These are phyloP conservation scores for Gossypium australe DNA, from an alignment of 345 rosid genomes.

Conservation along the genomic window DNA sequence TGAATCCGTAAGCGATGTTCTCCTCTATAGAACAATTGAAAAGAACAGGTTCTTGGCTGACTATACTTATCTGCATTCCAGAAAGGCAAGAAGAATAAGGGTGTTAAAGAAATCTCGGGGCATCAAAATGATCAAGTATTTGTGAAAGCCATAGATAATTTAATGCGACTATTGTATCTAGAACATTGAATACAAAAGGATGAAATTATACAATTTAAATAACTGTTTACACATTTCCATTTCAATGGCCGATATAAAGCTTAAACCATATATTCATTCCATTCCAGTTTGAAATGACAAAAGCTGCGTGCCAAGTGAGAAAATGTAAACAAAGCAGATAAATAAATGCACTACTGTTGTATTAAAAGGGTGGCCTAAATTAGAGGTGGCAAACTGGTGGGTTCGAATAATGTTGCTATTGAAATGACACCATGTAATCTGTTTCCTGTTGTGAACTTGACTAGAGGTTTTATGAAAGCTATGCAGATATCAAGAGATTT, in stretches of 20 bases:
- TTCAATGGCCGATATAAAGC: not conserved
- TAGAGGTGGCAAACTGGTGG: too few species aligned
- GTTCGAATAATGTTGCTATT: not conserved
- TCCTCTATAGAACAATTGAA: slow-evolving; percentile 44
- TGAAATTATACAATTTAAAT: not conserved
- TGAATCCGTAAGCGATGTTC: slow-evolving; percentile 61
- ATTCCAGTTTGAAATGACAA: too few species aligned
- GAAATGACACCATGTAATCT: not conserved
- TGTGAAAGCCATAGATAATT: not conserved
- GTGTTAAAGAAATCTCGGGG: not conserved
- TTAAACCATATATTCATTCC: too few species aligned
- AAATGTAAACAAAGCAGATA: too few species aligned
- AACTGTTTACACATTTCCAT: not conserved
- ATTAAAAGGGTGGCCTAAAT: too few species aligned
- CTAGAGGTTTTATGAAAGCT: not conserved
- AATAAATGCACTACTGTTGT: too few species aligned
- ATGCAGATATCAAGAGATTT: not conserved
- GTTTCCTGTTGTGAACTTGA: not conserved
- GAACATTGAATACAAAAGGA: not conserved
- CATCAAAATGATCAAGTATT: too few species aligned
- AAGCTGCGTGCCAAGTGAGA: too few species aligned
- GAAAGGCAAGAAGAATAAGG: not conserved
- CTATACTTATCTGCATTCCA: slow-evolving; percentile 70
- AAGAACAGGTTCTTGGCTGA: slow-evolving; percentile 95
- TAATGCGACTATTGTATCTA: not conserved